phyloP scores from a whole-genome alignment of 441 rosid species.

The Corymbia calophylla region DNA sequence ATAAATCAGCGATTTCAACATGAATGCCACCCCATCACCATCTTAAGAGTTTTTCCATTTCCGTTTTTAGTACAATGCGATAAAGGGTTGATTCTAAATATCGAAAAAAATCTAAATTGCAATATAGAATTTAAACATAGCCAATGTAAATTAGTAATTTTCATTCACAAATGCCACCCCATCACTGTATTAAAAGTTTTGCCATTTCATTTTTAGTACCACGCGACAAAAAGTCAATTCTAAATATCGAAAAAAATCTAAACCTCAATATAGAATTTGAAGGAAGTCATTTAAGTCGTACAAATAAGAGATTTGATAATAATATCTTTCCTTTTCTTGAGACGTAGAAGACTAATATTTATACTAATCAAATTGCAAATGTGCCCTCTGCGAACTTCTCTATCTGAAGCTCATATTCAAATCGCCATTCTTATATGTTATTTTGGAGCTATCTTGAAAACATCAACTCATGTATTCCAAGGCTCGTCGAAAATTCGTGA shows the following conservation, averaged over 20 bases:
- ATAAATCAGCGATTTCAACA: not conserved
- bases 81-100: not conserved
- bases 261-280: not conserved
- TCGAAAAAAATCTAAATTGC: not conserved
- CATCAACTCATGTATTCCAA: not conserved
- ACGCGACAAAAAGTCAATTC: not conserved
- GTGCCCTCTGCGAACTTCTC: not conserved
- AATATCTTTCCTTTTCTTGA: not conserved
- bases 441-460: not conserved
- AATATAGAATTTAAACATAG: not conserved
- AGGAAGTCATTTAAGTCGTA: not conserved
- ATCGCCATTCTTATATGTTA: not conserved
- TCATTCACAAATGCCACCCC: not conserved
- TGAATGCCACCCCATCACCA: not conserved
- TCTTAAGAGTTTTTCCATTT: not conserved
- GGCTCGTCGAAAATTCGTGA: not conserved
- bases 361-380: not conserved
- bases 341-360: not conserved
- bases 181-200: not conserved
- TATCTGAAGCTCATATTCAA: not conserved
- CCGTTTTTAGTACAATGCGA: not conserved
- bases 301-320: not conserved
- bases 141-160: not conserved
- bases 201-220: not conserved
- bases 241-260: not conserved